These are phyloP conservation scores for Chytridium lagenaria DNA, from an alignment of 371 early-diverging fungal species.

Conservation along the genomic window DNA sequence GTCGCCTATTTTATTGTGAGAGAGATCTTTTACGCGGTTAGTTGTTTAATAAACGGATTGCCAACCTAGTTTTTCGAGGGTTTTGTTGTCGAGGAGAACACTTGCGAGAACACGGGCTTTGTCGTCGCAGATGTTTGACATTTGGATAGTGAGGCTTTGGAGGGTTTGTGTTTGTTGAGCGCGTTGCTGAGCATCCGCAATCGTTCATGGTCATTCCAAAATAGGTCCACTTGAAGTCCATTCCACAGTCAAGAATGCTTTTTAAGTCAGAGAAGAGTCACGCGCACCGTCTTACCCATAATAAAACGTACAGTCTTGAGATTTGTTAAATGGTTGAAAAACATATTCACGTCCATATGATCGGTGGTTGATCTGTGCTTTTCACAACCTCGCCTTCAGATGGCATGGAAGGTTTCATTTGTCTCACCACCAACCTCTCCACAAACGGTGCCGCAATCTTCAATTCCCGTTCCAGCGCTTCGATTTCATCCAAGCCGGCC, in stretches of 20 bases:
- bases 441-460: constrained; percentile 50
- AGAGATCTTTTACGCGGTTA: constrained; percentile 42
- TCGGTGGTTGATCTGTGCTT: constrained; percentile 46
- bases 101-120: constrained; percentile 40
- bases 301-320: constrained; percentile 44
- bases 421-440: constrained; percentile 36
- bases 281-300: constrained; percentile 45
- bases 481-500: constrained; percentile 24
- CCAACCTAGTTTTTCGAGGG: constrained; percentile 41
- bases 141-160: constrained; percentile 38
- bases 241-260: constrained; percentile 57
- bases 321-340: constrained; percentile 38
- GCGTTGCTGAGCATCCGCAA: constrained; percentile 34
- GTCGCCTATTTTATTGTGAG: constrained; percentile 55
- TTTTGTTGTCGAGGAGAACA: constrained; percentile 43
- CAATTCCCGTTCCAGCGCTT: constrained; percentile 38
- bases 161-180: constrained; percentile 24
- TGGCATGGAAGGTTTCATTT: constrained; percentile 45
- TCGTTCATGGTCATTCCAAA: constrained; percentile 58
- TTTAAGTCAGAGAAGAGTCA: background rate
- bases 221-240: constrained; percentile 50
- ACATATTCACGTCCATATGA: constrained; percentile 46
- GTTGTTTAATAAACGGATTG: background rate
- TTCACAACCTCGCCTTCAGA: constrained; percentile 36
- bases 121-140: constrained; percentile 49